A percentile compares a stretch with the other conserved stretches of the same genome.
phyloP scores from a whole-genome alignment of 1,139 yeast species.

The Candida neerlandica region DNA sequence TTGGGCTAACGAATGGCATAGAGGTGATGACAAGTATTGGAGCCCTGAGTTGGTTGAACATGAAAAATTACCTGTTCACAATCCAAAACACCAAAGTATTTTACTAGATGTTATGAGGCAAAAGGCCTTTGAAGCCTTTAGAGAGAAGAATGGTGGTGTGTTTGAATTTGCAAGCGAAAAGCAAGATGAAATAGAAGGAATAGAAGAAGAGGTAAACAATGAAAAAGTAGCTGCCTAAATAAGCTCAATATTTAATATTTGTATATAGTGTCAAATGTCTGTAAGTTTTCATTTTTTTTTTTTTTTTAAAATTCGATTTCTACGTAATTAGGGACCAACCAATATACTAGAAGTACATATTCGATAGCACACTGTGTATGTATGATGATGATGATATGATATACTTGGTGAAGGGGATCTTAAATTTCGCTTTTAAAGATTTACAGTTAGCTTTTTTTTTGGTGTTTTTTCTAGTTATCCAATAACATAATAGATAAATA shows the following conservation, averaged over 20 bases:
- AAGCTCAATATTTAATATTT: not conserved
- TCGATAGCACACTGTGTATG: too few relatives aligned
- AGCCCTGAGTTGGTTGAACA: conserved; percentile 57
- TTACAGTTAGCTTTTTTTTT: not conserved
- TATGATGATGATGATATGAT: not conserved
- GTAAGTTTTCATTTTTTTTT: not conserved
- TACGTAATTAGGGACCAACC: too few relatives aligned
- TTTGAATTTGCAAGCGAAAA: too few relatives aligned
- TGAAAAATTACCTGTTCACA: conserved; percentile 57
- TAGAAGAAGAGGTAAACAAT: too few relatives aligned
- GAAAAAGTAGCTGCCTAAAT: not conserved
- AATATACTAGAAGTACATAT: too few relatives aligned
- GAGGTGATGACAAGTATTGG: conserved; percentile 77
- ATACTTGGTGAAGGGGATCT: too few relatives aligned
- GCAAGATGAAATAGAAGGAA: too few relatives aligned
- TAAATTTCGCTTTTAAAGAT: not conserved
- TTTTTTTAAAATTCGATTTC: not conserved
- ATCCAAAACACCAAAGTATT: conserved; percentile 67
- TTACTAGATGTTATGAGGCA: conserved; percentile 59
- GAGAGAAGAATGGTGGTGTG: conserved; percentile 16
- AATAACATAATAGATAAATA: not conserved
- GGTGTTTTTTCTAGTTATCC: not conserved
- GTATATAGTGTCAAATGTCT: conserved; percentile 2
- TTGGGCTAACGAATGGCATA: conserved; percentile 89
- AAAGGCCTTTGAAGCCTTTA: conserved; percentile 41